Base-by-base conservation (phyloP, 345 rosid genomes). In the Aquilaria yunnanensis region DNA sequence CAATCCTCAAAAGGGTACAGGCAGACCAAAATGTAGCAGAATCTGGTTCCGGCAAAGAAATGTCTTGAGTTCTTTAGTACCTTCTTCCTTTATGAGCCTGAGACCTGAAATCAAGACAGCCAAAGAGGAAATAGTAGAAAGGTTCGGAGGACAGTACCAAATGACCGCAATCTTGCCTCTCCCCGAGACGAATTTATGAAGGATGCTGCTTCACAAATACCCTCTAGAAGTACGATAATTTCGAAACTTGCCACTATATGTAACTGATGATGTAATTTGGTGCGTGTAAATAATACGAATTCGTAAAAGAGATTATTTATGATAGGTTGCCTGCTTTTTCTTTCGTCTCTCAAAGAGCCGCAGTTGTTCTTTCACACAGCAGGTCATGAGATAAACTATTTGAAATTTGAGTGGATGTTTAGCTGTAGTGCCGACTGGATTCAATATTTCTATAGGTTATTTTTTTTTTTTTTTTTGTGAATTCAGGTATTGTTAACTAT, bases 71-170 rank as follows among this genome's bases (percentile, higher is more conserved):
- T 37, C 43, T 37, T 37, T 37, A 50, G 59, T 61, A 66, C 75
- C 63, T 71, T 30, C n/a, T 41, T 3, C 12, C 8, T 65, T 45
- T 54, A 13, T 12, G 48, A 48, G 66, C 55, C 54, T 61, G 75
- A 71, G 30, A 34, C 51, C 51, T 66, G 75, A 71, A 61, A 65
- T 49, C 45, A 54, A 70, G 61, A 54, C 16, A 47, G 45, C 45
- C 14, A 53, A 31, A 32, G 41, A 12, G 41, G 54, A 4, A 23
- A 37, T 9, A 37, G 8, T 9, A 37, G 5, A 5, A 37, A 37
- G 43, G 43, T 37, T 37, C 3, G 43, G 54, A 56, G 55, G 51
- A 62, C 13, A 48, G 0, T 31, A 57, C 48, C 43, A 23, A n/a
- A 23, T n/a, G 54, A 60, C 52, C 34, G 56, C 62, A 49, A 43